A percentile compares a stretch with the other conserved stretches of the same genome.
Evolutionary conservation across 345 rosid genomes (phyloP).

Genomic region (Syzygium oleosum): DNA sequence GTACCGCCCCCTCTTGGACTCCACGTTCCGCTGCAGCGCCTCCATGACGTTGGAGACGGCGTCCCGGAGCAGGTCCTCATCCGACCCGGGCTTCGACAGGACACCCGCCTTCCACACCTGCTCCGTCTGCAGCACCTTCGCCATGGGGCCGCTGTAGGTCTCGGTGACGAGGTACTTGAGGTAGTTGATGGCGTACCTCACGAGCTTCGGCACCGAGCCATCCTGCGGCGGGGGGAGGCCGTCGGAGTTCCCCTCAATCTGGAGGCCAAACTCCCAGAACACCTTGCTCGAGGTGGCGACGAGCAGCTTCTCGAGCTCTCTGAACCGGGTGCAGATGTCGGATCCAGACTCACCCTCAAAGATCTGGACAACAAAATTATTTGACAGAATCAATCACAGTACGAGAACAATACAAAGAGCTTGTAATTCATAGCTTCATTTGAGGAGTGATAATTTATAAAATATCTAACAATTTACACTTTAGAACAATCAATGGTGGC

Average conservation of each 20-base stretch:
- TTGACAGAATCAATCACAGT: neutral
- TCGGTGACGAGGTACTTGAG: constrained; percentile 42
- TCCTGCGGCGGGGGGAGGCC: constrained; percentile 45
- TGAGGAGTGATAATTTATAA: neutral
- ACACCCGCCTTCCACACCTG: constrained; percentile 49
- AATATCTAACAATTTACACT: neutral
- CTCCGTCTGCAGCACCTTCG: constrained; percentile 47
- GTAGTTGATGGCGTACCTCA: constrained; percentile 55
- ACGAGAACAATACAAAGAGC: neutral
- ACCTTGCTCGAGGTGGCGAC: constrained; percentile 50
- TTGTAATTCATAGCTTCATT: neutral
- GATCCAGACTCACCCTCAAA: constrained; percentile 57
- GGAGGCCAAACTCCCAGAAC: constrained; percentile 58
- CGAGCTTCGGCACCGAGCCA: constrained; percentile 50
- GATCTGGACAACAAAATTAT: neutral
- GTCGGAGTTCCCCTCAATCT: constrained; percentile 53
- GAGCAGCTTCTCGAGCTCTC: constrained; percentile 52
- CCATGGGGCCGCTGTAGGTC: constrained; percentile 37
- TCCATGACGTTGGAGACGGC: constrained; percentile 45
- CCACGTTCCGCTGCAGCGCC: constrained; percentile 51
- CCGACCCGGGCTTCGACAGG: constrained; percentile 36
- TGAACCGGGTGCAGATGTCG: constrained; percentile 43
- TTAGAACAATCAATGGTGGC: too few species aligned
- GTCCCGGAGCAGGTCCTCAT: constrained; percentile 35
- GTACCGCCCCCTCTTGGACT: constrained; percentile 35